These are phyloP conservation scores for Hemileia vastatrix DNA, from an alignment of 1,284 basidiomycete species.

Conservation along the genomic window DNA sequence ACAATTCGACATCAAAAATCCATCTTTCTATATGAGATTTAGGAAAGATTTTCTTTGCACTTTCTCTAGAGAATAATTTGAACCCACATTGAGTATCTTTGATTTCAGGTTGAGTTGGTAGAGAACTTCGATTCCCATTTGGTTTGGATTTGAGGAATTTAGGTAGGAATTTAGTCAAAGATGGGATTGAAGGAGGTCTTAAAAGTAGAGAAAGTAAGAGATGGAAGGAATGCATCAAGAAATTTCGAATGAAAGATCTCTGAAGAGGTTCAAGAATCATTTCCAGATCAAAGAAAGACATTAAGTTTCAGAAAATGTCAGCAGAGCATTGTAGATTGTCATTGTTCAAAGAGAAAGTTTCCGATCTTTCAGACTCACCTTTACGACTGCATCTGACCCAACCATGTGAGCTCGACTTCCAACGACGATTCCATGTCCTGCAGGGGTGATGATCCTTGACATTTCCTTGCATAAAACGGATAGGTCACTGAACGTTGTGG, in stretches of 20 bases:
- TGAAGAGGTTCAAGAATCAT: too few relatives aligned
- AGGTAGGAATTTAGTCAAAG: background rate
- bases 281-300: too few relatives aligned
- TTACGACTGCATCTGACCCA: conserved; percentile 77
- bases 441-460: too few relatives aligned
- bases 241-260: conserved; percentile 71
- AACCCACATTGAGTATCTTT: conserved; percentile 93
- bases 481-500: conserved; percentile 75
- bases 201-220: conserved; percentile 60
- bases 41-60: background rate
- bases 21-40: conserved; percentile 52
- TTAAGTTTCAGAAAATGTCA: too few relatives aligned
- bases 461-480: too few relatives aligned
- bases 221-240: conserved; percentile 86
- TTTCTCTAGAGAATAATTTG: conserved; percentile 50
- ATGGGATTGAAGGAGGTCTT: conserved; percentile 53
- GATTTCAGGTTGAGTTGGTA: conserved; percentile 54
- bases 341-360: too few relatives aligned
- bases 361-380: too few relatives aligned
- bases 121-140: background rate
- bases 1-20: conserved; percentile 90
- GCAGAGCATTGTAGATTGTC: too few relatives aligned
- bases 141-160: background rate
- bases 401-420: conserved; percentile 86
- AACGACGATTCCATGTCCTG: too few relatives aligned